A percentile compares a stretch with the other conserved stretches of the same genome.
phyloP scores from a whole-genome alignment of 2,329 filamentous ascomycete genomes.

The Claviceps fusiformis region DNA sequence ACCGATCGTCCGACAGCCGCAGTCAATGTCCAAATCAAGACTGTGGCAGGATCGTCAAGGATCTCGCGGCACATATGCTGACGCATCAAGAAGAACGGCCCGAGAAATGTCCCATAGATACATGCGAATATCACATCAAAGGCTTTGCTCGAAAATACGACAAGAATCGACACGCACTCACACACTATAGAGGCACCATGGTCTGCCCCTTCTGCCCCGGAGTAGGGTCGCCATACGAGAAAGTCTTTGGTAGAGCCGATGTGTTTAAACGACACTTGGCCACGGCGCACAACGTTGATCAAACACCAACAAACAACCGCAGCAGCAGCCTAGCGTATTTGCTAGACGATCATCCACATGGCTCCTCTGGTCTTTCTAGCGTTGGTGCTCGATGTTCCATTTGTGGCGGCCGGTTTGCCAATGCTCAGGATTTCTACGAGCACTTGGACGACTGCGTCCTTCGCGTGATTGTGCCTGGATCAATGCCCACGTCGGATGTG shows the following conservation, averaged over 20 bases:
- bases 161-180: conserved; percentile 91
- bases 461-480: conserved; percentile 39
- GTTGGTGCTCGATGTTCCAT: conserved; percentile 76
- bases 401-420: conserved; percentile 64
- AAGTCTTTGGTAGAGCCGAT: conserved; percentile 91
- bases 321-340: conserved; percentile 19
- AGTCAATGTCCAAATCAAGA: conserved; percentile 42
- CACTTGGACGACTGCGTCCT: conserved; percentile 63
- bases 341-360: neutral
- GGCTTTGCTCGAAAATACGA: conserved; percentile 96
- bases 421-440: conserved; percentile 93
- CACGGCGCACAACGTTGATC: conserved; percentile 85
- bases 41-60: conserved; percentile 47
- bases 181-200: conserved; percentile 97
- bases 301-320: conserved; percentile 71
- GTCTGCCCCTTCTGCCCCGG: conserved; percentile 93
- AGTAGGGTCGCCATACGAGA: conserved; percentile 74
- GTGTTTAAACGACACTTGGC: conserved; percentile 95
- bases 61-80: conserved; percentile 78
- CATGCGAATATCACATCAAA: conserved; percentile 87
- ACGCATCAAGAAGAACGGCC: conserved; percentile 89
- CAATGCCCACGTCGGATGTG: neutral
- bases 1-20: conserved; percentile 24
- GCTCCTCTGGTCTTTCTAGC: neutral
- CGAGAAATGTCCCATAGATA: conserved; percentile 89